A percentile compares a stretch with the other conserved stretches of the same genome.
phyloP scores from a whole-genome alignment of 2,329 filamentous ascomycete species.

The Colletotrichum viniferum region DNA sequence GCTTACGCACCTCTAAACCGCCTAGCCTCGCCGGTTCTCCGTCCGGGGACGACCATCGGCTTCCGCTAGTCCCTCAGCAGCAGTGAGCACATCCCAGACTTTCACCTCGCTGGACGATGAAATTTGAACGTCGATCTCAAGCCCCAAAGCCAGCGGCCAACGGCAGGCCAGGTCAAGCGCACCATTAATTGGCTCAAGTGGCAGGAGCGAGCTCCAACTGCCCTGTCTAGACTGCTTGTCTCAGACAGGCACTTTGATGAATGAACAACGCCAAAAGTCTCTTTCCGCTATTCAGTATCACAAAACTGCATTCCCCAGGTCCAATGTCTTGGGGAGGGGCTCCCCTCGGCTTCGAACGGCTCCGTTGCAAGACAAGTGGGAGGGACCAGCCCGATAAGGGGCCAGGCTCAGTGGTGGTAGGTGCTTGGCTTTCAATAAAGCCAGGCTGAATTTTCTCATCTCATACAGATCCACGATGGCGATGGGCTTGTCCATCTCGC shows the following conservation, averaged over 20 bases:
- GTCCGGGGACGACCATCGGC: slow-evolving; percentile 15
- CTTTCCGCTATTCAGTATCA: neutral
- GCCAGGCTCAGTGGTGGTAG: neutral
- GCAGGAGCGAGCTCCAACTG: neutral
- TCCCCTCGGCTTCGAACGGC: neutral
- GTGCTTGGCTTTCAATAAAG: neutral
- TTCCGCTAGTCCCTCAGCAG: slow-evolving; percentile 1
- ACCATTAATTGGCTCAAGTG: neutral
- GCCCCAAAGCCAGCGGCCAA: neutral
- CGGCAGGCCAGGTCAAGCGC: neutral
- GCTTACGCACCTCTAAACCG: slow-evolving; percentile 20
- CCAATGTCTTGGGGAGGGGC: neutral
- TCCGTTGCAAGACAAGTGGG: neutral
- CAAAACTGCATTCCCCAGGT: slow-evolving; percentile 1
- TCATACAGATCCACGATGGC: neutral
- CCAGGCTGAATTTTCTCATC: neutral
- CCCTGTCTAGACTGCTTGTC: slow-evolving; percentile 5
- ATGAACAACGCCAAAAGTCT: slow-evolving; percentile 7
- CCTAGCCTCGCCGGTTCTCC: slow-evolving; percentile 18
- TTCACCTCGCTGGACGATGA: slow-evolving; percentile 1
- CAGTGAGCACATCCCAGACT: neutral
- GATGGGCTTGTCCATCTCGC: slow-evolving; percentile 2
- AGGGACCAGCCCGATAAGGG: neutral
- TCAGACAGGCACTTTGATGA: neutral
- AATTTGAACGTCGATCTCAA: neutral